phyloP scores from a whole-genome alignment of 2,329 filamentous ascomycete genomes.

The Talaromyces sp. region DNA sequence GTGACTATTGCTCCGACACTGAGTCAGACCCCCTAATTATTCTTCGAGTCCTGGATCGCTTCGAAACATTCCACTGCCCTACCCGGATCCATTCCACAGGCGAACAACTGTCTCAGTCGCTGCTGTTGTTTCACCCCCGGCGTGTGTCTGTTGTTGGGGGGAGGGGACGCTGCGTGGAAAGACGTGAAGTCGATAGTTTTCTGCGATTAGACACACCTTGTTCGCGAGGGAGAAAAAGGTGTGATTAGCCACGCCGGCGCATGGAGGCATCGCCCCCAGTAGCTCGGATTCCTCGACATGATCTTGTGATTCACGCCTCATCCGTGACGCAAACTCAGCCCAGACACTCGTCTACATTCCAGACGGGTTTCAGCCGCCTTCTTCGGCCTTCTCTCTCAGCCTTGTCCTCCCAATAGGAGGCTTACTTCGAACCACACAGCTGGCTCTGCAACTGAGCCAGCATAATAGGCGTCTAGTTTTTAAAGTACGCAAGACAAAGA shows the following conservation, averaged over 20 bases:
- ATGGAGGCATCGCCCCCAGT: conserved; percentile 14
- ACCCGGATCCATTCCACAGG: not conserved
- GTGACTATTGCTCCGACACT: not conserved
- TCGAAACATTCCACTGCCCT: conserved; percentile 10
- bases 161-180: conserved; percentile 5
- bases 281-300: conserved; percentile 18
- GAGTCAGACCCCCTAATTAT: not conserved
- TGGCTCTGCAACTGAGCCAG: not conserved
- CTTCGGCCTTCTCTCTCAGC: conserved; percentile 15
- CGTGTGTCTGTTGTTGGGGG: conserved; percentile 13
- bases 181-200: not conserved
- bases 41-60: conserved; percentile 1
- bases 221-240: conserved; percentile 6
- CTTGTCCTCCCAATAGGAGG: conserved; percentile 1
- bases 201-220: not conserved
- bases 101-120: not conserved
- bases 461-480: not conserved
- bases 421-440: not conserved
- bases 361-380: conserved; percentile 20
- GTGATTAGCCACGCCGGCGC: conserved; percentile 9
- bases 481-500: not conserved
- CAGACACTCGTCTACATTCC: conserved; percentile 12
- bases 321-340: conserved; percentile 16
- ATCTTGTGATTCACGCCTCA: conserved; percentile 24
- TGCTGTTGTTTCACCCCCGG: conserved; percentile 11